Evolutionary conservation across 2,329 filamentous ascomycete genomes (phyloP), one percentile per base, ranked within the genome.

Genomic region (Sclerotinia subarctica): DNA sequence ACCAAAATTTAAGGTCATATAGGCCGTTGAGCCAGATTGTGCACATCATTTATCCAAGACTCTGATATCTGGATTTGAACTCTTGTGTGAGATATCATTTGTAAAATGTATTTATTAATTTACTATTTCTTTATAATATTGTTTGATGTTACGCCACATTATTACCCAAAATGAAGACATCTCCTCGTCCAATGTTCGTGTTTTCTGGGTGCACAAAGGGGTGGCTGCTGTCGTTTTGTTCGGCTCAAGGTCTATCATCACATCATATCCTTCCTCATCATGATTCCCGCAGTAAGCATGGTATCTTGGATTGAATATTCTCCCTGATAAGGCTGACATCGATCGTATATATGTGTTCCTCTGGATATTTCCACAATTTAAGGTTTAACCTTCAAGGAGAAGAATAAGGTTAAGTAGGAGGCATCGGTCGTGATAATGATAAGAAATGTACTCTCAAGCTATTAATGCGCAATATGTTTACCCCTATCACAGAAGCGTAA

Each of bases 401-500:
- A 11, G 53, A 38, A 56, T 38, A 56, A 56, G 53, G 53, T 56
- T 56, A 38, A 17, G 19, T 54, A 32, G 8, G 10, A 42, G 38
- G 35, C 10, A 13, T 10, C 2, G 3, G 4, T 10, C 2, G 3
- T 38, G 35, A 11, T 32, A 32, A 19, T 24, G 53, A 56, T 38
- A 21, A 56, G 53, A 35, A 21, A 38, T 7, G 32, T 32, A 32
- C 32, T 32, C 3, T 32, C 32, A 5, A 54, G 26, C 19, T 32
- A 54, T 21, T 32, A 32, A 54, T 19, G 29, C 19, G 52, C 19
- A 21, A 53, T 29, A 10, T 19, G 26, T 17, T 19, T 54, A 54
- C 52, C 52, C 52, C 52, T 54, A 54, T 54, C 52, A 35, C 19
- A 13, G 52, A 54, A 54, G 52, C 52, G 52, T 54, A 54, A 54